Conservation (phyloP, 2,329 filamentous ascomycete genomes). For the Dactylonectria macrodidyma region DNA sequence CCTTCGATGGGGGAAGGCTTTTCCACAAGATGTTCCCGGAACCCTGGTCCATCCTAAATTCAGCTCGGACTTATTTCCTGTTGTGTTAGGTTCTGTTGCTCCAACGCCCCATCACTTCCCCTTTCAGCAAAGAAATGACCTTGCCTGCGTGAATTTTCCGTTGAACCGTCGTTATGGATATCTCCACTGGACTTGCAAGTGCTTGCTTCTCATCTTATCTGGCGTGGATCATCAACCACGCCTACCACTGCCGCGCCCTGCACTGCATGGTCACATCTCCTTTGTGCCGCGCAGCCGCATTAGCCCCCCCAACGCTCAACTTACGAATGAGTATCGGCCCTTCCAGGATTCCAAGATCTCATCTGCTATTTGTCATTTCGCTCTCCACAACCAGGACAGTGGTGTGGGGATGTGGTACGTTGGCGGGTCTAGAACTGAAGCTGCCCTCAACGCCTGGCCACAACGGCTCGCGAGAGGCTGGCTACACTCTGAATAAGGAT, state of each 20-base stretch:
- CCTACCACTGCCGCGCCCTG: constrained; percentile 22
- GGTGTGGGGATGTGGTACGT: constrained; percentile 32
- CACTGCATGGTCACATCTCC: constrained; percentile 21
- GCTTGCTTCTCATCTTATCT: constrained; percentile 32
- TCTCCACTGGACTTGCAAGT: constrained; percentile 13
- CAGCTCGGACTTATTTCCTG: constrained; percentile 35
- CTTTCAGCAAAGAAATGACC: constrained; percentile 26
- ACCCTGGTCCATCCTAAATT: constrained; percentile 32
- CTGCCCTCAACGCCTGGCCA: constrained; percentile 13
- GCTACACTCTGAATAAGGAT: not conserved
- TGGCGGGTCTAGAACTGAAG: constrained; percentile 27
- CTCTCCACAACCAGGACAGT: constrained; percentile 21
- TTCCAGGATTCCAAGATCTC: constrained; percentile 28
- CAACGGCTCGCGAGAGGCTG: constrained; percentile 15
- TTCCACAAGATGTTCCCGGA: constrained; percentile 29
- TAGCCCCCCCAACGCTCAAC: constrained; percentile 8
- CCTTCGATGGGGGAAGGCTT: not conserved
- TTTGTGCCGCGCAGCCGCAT: constrained; percentile 22
- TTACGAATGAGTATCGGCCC: constrained; percentile 25
- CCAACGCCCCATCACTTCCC: constrained; percentile 25
- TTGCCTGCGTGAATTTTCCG: constrained; percentile 35
- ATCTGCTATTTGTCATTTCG: constrained; percentile 32
- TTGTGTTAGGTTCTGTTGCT: constrained; percentile 27
- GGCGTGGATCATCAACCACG: constrained; percentile 28
- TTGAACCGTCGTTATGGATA: constrained; percentile 24